Evolutionary conservation across 305 asterid genomes (phyloP).

Genomic region (Striga hermonthica): DNA sequence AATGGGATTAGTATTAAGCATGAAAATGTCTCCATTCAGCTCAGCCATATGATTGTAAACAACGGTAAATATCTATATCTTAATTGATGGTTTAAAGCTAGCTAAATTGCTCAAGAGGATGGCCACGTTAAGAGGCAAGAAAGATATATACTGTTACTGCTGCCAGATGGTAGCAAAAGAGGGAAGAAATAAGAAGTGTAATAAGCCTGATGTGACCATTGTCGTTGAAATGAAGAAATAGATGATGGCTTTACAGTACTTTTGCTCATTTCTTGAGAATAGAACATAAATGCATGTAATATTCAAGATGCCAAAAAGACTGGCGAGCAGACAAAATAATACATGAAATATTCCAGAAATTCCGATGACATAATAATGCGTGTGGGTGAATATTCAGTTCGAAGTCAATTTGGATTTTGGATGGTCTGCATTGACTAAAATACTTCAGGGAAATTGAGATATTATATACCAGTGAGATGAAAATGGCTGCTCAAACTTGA

Average conservation of each 20-base stretch:
- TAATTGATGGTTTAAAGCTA: not conserved
- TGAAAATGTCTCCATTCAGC: slow-evolving; percentile 12
- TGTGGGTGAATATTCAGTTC: not conserved
- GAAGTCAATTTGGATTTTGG: not conserved
- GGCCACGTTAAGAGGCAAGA: too few species aligned
- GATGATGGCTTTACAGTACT: too few species aligned
- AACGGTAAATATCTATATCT: not conserved
- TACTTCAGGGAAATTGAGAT: not conserved
- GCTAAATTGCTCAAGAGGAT: too few species aligned
- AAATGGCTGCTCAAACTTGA: not conserved
- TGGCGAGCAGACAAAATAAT: not conserved
- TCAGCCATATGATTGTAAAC: not conserved
- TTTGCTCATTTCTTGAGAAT: too few species aligned
- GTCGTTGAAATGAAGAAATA: too few species aligned
- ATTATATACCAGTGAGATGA: slow-evolving; percentile 1
- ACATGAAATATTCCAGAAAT: slow-evolving; percentile 1
- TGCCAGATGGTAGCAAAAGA: too few species aligned
- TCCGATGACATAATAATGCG: not conserved
- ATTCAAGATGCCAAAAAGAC: not conserved
- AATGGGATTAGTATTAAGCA: slow-evolving; percentile 23
- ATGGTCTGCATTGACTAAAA: not conserved
- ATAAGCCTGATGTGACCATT: too few species aligned
- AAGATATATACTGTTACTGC: too few species aligned
- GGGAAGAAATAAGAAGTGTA: too few species aligned
- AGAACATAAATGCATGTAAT: too few species aligned